phyloP scores from a whole-genome alignment of 306 rosid species.

The Ammopiptanthus mongolicus region DNA sequence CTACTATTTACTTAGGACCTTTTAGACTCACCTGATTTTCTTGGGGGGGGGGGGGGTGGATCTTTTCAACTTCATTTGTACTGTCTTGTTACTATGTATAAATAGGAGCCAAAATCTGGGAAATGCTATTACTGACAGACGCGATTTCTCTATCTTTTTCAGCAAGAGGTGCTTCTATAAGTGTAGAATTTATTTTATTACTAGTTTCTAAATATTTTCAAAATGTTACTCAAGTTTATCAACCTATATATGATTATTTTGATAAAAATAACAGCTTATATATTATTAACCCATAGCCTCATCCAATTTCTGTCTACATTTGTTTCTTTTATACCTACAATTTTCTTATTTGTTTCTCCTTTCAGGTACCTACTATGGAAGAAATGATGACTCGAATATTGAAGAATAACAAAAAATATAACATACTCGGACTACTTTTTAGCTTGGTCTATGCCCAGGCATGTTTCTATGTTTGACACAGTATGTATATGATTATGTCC shows the following conservation, averaged over 20 bases:
- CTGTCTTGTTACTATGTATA: background rate
- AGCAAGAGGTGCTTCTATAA: background rate
- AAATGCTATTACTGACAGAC: background rate
- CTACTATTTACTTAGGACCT: background rate
- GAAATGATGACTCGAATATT: slow-evolving; percentile 39
- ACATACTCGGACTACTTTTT: slow-evolving; percentile 38
- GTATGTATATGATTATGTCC: background rate
- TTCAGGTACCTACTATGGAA: slow-evolving; percentile 49
- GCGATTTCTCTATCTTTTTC: background rate
- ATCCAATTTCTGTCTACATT: background rate
- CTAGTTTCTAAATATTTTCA: background rate
- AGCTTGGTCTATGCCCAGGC: slow-evolving; percentile 57
- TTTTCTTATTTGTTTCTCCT: background rate
- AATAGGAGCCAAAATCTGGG: background rate
- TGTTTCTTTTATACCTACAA: background rate
- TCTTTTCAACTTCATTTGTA: too few species aligned
- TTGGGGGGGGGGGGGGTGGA: too few species aligned
- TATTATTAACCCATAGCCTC: background rate
- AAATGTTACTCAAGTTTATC: background rate
- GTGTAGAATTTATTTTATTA: background rate
- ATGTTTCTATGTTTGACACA: slow-evolving; percentile 13
- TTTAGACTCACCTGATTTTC: background rate
- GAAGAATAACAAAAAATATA: slow-evolving; percentile 41
- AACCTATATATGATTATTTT: background rate
- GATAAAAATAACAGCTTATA: background rate